Base-by-base conservation (phyloP, 169 alveolate species). In the Plasmodium inui region DNA sequence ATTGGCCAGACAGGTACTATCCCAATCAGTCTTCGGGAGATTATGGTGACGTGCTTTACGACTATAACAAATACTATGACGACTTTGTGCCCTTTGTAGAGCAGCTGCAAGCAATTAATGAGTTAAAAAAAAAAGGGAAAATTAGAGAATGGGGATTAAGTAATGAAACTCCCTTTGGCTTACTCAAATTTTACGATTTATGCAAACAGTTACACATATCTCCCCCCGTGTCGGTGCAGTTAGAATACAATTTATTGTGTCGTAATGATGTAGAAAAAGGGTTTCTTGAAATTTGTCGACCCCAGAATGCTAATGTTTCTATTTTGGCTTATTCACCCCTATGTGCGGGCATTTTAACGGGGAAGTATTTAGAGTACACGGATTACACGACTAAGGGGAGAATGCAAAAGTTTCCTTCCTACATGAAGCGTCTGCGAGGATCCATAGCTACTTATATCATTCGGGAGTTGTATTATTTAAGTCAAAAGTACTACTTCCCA, bases 211-310 rank as follows among this genome's bases (percentile, higher is more conserved):
- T 92, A 41, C 96, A 96, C 14, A 79, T 96, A 26, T 96, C 95
- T 1, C 96, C 95, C 14, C 98, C 98, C 9, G 97, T 95, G 7
- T 86, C 98, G 8, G 95, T 96, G 34, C 98, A 97, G 73, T 82
- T 96, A 76, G 95, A 93, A 67, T 97, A 97, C 86, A 97, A 96
- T 80, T 84, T 97, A 79, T 92, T 97, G 41, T 82, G 96, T 79
- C 93, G 98, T n/a, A 97, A 96, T 83, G 98, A 96, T 32, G 96
- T 96, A 37, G 98, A 97, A 92, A 97, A 96, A 95, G 98, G 98
- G 2, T 96, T 97, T 76, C 97, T 94, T 22, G 98, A 97, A 91
- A 85, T 96, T 8, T 92, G 95, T 34, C 92, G 98, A 76, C 98
- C 98, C 0, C 98, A 97, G 39, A 97, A 97, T 79, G 80, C 97